Base-by-base conservation (phyloP, 768 basidiomycete species). In the Rhodotorula sphaerocarpa region DNA sequence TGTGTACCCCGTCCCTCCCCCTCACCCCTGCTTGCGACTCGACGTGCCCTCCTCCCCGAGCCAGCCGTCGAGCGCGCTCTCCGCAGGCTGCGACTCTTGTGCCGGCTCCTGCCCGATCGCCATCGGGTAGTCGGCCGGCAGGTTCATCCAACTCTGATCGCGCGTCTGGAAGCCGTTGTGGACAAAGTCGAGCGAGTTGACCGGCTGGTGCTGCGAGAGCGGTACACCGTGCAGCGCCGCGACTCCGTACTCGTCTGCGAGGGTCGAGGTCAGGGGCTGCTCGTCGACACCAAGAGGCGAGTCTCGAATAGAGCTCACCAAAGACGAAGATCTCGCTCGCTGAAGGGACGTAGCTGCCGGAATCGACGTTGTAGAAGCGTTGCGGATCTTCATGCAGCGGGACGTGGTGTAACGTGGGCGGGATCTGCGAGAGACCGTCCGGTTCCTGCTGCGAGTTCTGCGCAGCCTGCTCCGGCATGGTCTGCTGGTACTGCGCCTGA, bases 311-410 rank as follows among this genome's bases (percentile, higher is more conserved):
- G 30, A 27, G 18, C 63, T 20, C 6, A 65, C 63, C 55, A 30
- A 65, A 65, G 42, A 65, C 44, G 33, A 27, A 65, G 7, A 65
- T 18, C 31, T 64, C 52, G 30, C n/a, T 16, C 7, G 57, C 36
- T 16, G 47, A 30, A 59, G 33, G 11, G 12, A 31, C 34, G 7
- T 2, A 12, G 2, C 10, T 6, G 15, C 25, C 41, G 11, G 20
- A 46, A 5, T 20, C 28, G 18, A 55, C 33, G 6, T 50, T 23
- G 39, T 52, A 59, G 7, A 56, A 36, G 3, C 28, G 44, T 36
- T 45, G 43, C 9, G 55, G 42, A 18, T 59, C 51, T 10, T 50
- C 34, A 20, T 33, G 45, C n/a, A 36, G 52, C 5, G 36, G 14
- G 3, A 58, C 4, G 25, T 36, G 20, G 3, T n/a, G 25, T 27